These are phyloP conservation scores for Fusarium bulbicola DNA, from an alignment of 2,329 filamentous ascomycete genomes.

Conservation along the genomic window DNA sequence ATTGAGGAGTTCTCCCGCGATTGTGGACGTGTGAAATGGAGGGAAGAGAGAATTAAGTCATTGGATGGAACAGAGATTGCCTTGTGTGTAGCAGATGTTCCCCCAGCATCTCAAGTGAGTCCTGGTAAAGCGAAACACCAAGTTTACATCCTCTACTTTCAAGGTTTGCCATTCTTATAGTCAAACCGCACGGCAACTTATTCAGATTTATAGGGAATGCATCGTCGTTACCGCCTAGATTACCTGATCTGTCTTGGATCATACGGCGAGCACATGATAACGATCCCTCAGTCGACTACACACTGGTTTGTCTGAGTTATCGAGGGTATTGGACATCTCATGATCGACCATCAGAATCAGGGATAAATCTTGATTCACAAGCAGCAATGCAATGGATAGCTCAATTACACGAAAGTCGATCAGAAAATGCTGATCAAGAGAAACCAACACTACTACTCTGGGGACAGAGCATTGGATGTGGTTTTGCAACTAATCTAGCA, in stretches of 20 bases:
- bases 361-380: constrained; percentile 73
- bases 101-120: not conserved
- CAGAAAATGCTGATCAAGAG: constrained; percentile 16
- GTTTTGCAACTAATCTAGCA: constrained; percentile 72
- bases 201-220: constrained; percentile 59
- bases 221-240: constrained; percentile 64
- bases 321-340: constrained; percentile 82
- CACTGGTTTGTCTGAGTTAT: constrained; percentile 67
- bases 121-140: constrained; percentile 33
- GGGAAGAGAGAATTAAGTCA: constrained; percentile 67
- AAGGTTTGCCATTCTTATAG: constrained; percentile 32
- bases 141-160: constrained; percentile 56
- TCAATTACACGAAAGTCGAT: constrained; percentile 47
- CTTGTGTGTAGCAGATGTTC: constrained; percentile 62
- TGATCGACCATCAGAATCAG: constrained; percentile 74
- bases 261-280: constrained; percentile 56
- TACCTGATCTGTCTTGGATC: constrained; percentile 65
- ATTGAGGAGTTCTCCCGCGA: constrained; percentile 69
- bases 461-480: constrained; percentile 82
- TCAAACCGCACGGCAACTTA: constrained; percentile 10
- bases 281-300: constrained; percentile 52
- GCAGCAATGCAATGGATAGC: constrained; percentile 72
- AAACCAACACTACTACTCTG: constrained; percentile 67
- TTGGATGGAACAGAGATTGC: constrained; percentile 73
- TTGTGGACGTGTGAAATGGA: constrained; percentile 72